Conservation (phyloP, 768 basidiomycete genomes). For the Fomitopsis serialis region DNA sequence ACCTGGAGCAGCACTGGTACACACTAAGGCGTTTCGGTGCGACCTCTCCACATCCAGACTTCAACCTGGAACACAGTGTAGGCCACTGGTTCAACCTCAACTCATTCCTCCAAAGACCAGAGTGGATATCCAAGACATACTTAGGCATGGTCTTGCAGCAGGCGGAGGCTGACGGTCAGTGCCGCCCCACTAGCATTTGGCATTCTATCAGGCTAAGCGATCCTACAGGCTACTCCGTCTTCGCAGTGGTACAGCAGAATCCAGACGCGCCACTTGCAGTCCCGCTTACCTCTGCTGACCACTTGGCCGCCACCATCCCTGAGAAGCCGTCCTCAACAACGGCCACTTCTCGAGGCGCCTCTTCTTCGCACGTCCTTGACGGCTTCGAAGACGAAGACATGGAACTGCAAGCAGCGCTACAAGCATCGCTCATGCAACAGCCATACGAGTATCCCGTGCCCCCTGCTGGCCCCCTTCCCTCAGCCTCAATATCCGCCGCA, state of each 20-base stretch:
- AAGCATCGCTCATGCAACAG: slow-evolving; percentile 60
- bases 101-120: slow-evolving; percentile 62
- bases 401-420: slow-evolving; percentile 82
- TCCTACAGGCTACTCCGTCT: slow-evolving; percentile 68
- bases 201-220: background rate
- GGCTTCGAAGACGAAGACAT: slow-evolving; percentile 80
- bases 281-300: slow-evolving; percentile 66
- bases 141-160: slow-evolving; percentile 84
- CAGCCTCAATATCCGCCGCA: background rate
- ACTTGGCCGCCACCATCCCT: slow-evolving; percentile 58
- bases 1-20: slow-evolving; percentile 87
- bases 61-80: slow-evolving; percentile 38
- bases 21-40: slow-evolving; percentile 76
- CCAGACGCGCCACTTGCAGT: slow-evolving; percentile 47
- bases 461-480: background rate
- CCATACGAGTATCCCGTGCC: slow-evolving; percentile 3
- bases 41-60: slow-evolving; percentile 31
- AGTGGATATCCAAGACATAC: slow-evolving; percentile 82
- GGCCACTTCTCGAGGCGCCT: slow-evolving; percentile 5
- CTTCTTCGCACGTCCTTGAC: slow-evolving; percentile 17
- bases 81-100: slow-evolving; percentile 90
- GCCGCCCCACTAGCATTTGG: background rate
- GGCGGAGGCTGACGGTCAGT: slow-evolving; percentile 76
- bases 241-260: slow-evolving; percentile 67
- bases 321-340: slow-evolving; percentile 33